A percentile compares a stretch with the other conserved stretches of the same genome.
phyloP scores from a whole-genome alignment of 2,329 filamentous ascomycete genomes.

The Ceratocystis diversiconidia region DNA sequence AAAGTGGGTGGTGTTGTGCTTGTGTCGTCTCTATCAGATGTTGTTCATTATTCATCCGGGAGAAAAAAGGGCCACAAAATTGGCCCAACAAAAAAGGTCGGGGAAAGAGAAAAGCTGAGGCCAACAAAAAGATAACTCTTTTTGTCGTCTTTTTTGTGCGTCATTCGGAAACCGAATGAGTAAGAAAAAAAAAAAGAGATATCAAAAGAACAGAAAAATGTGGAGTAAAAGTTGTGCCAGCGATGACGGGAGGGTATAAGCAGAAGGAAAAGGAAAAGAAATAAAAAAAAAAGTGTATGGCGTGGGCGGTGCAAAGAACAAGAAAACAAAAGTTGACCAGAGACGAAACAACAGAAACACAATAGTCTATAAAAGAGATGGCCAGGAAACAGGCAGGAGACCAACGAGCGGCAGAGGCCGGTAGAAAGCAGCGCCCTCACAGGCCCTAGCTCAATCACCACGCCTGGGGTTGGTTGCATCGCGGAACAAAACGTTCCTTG shows the following conservation, averaged over 20 bases:
- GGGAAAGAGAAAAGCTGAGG: background rate
- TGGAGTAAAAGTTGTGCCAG: background rate
- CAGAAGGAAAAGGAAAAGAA: background rate
- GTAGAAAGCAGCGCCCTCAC: too few relatives aligned
- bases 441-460: background rate
- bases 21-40: slow-evolving; percentile 1
- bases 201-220: background rate
- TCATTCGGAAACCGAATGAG: background rate
- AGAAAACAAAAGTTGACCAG: background rate
- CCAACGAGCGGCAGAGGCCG: background rate
- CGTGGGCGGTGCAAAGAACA: background rate
- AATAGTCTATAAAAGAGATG: background rate
- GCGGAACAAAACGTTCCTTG: slow-evolving; percentile 5
- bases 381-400: background rate
- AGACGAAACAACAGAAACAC: background rate
- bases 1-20: background rate
- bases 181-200: background rate
- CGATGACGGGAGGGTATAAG: slow-evolving; percentile 1
- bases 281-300: background rate
- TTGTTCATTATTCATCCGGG: background rate
- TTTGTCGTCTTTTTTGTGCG: background rate
- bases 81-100: background rate
- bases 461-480: background rate
- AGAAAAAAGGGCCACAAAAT: background rate
- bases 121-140: background rate